phyloP scores from a whole-genome alignment of 352 stramenopile species.

The Phytophthora idaei region DNA sequence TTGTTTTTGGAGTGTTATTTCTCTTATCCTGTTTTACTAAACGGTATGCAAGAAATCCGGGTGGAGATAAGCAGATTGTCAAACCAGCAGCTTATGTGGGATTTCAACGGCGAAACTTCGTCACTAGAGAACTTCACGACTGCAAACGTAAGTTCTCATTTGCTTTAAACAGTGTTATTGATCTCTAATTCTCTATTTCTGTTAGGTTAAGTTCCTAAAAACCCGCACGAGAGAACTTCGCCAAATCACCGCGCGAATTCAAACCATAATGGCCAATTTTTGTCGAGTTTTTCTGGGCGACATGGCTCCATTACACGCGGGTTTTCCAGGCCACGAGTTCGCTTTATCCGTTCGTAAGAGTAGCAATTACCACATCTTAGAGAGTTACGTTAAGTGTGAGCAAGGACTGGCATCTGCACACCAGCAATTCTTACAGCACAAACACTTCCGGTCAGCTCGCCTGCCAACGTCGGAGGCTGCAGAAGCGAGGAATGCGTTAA shows the following conservation, averaged over 20 bases:
- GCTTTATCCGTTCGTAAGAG: constrained; percentile 60
- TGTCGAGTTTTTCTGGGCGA: constrained; percentile 48
- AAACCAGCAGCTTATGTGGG: constrained; percentile 43
- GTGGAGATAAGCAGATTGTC: constrained; percentile 38
- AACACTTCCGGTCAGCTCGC: constrained; percentile 49
- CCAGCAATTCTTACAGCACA: constrained; percentile 48
- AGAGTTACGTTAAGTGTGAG: constrained; percentile 56
- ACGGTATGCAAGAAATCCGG: constrained; percentile 43
- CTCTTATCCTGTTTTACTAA: constrained; percentile 41
- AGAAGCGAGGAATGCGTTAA: constrained; percentile 28
- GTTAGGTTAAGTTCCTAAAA: constrained; percentile 24
- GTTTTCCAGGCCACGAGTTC: constrained; percentile 60
- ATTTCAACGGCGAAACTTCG: constrained; percentile 48
- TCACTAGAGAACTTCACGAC: constrained; percentile 39
- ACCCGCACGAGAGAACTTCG: constrained; percentile 37
- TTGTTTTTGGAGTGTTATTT: constrained; percentile 60
- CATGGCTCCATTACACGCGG: constrained; percentile 39
- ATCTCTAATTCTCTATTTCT: not conserved
- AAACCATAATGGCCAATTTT: constrained; percentile 43
- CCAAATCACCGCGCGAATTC: constrained; percentile 29
- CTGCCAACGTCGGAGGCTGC: constrained; percentile 13
- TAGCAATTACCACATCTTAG: constrained; percentile 68
- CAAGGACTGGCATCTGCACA: constrained; percentile 58
- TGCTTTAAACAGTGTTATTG: not conserved
- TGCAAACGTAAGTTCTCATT: constrained; percentile 43